A percentile compares a stretch with the other conserved stretches of the same genome.
These are phyloP conservation scores for Phlebiopsis flavidoalba DNA, from an alignment of 768 basidiomycete species.

Conservation along the genomic window DNA sequence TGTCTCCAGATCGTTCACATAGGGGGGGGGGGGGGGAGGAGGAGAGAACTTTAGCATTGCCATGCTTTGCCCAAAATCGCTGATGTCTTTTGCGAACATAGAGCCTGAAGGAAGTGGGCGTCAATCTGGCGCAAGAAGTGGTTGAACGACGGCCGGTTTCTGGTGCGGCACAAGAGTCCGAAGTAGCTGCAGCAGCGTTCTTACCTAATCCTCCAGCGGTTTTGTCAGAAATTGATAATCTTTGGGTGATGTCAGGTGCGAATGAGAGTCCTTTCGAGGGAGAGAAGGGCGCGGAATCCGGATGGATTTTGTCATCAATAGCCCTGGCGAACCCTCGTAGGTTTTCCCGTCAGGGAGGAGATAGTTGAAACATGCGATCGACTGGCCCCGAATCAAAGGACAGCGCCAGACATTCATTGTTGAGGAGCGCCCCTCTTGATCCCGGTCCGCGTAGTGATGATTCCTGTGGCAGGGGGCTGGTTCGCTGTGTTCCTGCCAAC, in stretches of 20 bases:
- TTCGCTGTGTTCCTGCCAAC: slow-evolving; percentile 1
- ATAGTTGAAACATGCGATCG: background rate
- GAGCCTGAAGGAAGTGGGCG: background rate
- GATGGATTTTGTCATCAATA: background rate
- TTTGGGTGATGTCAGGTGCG: background rate
- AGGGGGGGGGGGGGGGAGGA: too few relatives aligned
- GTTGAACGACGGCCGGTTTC: background rate
- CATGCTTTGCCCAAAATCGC: background rate
- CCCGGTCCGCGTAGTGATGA: slow-evolving; percentile 2
- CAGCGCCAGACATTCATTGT: background rate
- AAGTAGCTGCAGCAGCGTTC: background rate
- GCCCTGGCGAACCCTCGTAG: background rate
- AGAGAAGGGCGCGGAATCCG: background rate
- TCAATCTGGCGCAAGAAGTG: background rate
- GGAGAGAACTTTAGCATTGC: background rate
- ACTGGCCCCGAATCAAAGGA: slow-evolving; percentile 5
- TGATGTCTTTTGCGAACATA: background rate
- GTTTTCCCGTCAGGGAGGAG: too few relatives aligned
- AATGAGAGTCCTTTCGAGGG: background rate
- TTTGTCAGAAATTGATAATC: background rate
- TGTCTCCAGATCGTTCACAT: background rate
- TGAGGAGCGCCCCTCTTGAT: background rate
- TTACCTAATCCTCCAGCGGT: background rate
- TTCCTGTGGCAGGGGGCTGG: background rate
- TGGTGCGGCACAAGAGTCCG: background rate